phyloP scores from a whole-genome alignment of 2,329 filamentous ascomycete genomes.

The Penicillium sp. region DNA sequence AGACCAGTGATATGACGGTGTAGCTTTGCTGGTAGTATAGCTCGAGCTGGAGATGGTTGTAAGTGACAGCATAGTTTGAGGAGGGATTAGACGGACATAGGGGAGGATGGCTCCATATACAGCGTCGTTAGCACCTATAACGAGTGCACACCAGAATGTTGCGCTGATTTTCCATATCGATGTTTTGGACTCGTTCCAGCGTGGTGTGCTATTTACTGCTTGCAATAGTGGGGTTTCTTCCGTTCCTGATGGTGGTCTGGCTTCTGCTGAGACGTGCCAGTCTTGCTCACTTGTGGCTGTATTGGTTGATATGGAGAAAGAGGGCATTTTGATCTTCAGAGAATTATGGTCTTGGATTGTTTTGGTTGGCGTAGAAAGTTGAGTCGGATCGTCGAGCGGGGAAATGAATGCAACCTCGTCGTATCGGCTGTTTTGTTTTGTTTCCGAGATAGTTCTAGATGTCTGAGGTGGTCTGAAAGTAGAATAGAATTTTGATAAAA shows the following conservation, averaged over 20 bases:
- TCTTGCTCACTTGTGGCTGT: too few relatives aligned
- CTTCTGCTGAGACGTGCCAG: too few relatives aligned
- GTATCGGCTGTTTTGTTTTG: too few relatives aligned
- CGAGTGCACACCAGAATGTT: constrained; percentile 17
- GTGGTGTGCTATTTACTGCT: constrained; percentile 18
- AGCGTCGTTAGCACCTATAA: constrained; percentile 24
- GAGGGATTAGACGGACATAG: constrained; percentile 10
- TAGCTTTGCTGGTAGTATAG: constrained; percentile 40
- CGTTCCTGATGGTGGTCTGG: not conserved
- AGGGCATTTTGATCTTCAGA: too few relatives aligned
- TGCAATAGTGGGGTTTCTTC: constrained; percentile 21
- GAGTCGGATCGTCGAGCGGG: too few relatives aligned
- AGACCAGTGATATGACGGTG: constrained; percentile 45
- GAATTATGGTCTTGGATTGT: too few relatives aligned
- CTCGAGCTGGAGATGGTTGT: constrained; percentile 33
- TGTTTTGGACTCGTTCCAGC: constrained; percentile 20
- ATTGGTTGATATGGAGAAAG: too few relatives aligned
- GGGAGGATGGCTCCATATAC: constrained; percentile 19
- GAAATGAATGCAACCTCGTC: too few relatives aligned
- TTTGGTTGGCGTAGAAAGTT: too few relatives aligned
- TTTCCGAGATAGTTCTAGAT: too few relatives aligned
- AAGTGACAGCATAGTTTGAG: not conserved
- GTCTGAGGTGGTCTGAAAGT: too few relatives aligned
- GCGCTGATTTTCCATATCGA: constrained; percentile 18
- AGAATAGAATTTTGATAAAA: too few relatives aligned